Percentiles rank a stretch among this genome's conserved stretches.
Evolutionary conservation across 2,329 filamentous ascomycete species (phyloP).

Genomic region (Paecilomyces sp.): DNA sequence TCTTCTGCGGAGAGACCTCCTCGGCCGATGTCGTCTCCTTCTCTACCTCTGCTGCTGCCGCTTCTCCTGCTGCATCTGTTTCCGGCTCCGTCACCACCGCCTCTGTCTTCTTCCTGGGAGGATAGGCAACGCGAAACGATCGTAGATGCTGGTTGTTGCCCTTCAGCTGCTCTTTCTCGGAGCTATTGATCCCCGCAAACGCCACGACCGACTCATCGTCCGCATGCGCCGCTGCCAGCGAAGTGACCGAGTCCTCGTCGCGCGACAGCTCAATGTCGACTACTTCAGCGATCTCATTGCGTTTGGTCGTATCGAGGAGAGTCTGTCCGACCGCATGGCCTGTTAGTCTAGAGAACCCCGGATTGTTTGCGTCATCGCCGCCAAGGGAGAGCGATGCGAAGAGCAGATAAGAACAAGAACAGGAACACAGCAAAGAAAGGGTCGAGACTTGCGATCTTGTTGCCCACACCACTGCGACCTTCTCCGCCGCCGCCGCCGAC

Average conservation of each 20-base stretch:
- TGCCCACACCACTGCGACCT: constrained; percentile 71
- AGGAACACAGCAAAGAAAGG: not conserved
- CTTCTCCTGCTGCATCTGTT: constrained; percentile 2
- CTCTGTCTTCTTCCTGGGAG: constrained; percentile 40
- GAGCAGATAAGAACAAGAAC: not conserved
- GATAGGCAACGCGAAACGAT: constrained; percentile 59
- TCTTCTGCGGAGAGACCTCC: constrained; percentile 22
- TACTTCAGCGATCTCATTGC: constrained; percentile 55
- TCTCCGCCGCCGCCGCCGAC: constrained; percentile 85
- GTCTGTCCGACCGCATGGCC: constrained; percentile 40
- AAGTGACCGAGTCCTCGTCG: constrained; percentile 84
- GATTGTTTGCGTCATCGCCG: not conserved
- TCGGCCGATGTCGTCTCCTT: constrained; percentile 14
- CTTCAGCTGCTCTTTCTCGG: constrained; percentile 60
- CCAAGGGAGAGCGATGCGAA: not conserved
- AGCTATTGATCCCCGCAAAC: constrained; percentile 80
- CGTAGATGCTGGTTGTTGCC: constrained; percentile 81
- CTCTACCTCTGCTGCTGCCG: constrained; percentile 8
- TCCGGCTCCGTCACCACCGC: not conserved
- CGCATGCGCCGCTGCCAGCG: constrained; percentile 63
- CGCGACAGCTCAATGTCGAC: constrained; percentile 71
- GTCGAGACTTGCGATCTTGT: constrained; percentile 64
- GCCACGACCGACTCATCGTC: constrained; percentile 45
- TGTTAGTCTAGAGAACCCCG: constrained; percentile 1
- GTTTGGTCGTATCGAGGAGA: constrained; percentile 62